These are phyloP conservation scores for Lagenidium giganteum DNA, from an alignment of 352 stramenopile species.

Conservation along the genomic window DNA sequence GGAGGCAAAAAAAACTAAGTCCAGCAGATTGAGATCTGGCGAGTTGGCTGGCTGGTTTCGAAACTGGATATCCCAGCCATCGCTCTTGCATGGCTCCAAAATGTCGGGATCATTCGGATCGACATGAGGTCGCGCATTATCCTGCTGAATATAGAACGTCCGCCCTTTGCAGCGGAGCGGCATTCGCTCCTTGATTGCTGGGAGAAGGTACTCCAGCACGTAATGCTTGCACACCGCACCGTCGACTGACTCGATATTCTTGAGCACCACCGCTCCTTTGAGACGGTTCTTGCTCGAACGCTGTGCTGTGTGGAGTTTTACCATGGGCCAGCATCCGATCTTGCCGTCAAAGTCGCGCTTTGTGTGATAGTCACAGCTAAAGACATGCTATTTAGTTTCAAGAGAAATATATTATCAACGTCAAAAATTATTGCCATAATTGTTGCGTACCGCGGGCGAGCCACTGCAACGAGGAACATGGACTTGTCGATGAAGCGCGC, in stretches of 20 bases:
- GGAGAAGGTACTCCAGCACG: conserved; percentile 15
- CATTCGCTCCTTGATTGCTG: conserved; percentile 16
- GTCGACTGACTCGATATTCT: conserved; percentile 13
- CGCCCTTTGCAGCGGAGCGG: conserved; percentile 1
- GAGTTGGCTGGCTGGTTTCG: conserved; percentile 18
- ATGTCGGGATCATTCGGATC: conserved; percentile 16
- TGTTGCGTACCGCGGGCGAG: conserved; percentile 8
- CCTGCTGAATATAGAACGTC: conserved; percentile 21
- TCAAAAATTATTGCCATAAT: too few relatives aligned
- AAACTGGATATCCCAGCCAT: conserved; percentile 18
- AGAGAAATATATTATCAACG: too few relatives aligned
- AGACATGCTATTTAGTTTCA: too few relatives aligned
- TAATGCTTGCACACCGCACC: conserved; percentile 17
- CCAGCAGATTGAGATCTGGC: conserved; percentile 20
- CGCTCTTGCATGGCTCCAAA: neutral
- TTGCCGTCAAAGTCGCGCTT: conserved; percentile 17
- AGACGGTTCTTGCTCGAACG: conserved; percentile 11
- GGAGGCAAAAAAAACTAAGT: conserved; percentile 19
- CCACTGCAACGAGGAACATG: conserved; percentile 17
- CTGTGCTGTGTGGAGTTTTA: conserved; percentile 3
- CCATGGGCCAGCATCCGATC: conserved; percentile 22
- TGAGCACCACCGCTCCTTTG: conserved; percentile 1
- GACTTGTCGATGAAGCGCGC: conserved; percentile 12
- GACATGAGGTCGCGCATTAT: conserved; percentile 22
- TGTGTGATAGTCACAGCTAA: conserved; percentile 9